Evolutionary conservation across 306 rosid species (phyloP), one percentile per base, ranked within the genome.

Genomic region (Fragaria nilgerrensis): DNA sequence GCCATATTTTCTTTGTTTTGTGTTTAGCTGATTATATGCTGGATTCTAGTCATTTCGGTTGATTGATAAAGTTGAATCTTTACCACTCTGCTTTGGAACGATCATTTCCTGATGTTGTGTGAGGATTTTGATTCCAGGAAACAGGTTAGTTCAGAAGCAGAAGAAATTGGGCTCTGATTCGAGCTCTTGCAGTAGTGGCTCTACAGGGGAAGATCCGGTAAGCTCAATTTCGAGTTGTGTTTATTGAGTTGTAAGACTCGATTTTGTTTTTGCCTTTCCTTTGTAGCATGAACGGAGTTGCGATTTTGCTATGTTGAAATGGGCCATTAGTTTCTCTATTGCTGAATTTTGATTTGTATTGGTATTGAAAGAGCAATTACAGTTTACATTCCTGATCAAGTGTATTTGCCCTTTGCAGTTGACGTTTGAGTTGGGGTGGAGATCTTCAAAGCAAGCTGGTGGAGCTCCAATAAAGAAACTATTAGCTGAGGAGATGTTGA

Each of bases 401-500:
- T 77, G 37, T 62, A 61, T 72, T 81, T 82, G 56, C n/a, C 7
- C 72, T 66, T 80, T 81, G 86, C 87, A 90, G 99, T 89, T 84
- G 73, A 82, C 88, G 0, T 83, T 72, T 76, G 86, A 92, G 81
- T 88, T 84, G 48, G 89, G 85, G 45, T 74, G 85, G 92, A 87
- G 80, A 80, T 86, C 89, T 81, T 83, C 93, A 36, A 89, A 84
- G 79, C 90, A 82, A 47, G 78, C 50, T 50, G 67, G 49, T 83
- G 96, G 90, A 75, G 81, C 95, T 72, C 95, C 96, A 7, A 89
- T 92, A 56, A 92, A 92, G 87, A 85, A 89, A 79, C 84, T 92
- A 76, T 78, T 91, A 74, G 92, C 92, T 16, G 87, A 89, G 70
- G 99, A 92, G 86, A 95, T 95, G 97, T 65, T 82, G 0, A 83